Evolutionary conservation across 768 basidiomycete species (phyloP).

Genomic region (Mycena leptocephala): DNA sequence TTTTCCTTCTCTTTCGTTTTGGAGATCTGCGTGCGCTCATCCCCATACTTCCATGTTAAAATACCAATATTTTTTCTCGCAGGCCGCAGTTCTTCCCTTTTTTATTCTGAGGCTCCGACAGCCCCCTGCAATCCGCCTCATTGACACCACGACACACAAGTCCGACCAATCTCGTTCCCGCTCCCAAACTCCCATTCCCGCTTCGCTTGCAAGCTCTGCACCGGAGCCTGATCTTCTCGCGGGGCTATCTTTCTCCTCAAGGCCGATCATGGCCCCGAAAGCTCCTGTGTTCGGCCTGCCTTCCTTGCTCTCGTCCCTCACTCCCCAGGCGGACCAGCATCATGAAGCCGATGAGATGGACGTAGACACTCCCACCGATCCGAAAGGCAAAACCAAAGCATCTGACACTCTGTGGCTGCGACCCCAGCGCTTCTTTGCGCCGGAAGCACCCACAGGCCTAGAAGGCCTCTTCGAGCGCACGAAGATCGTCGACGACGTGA

Average conservation of each 20-base stretch:
- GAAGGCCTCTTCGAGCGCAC: slow-evolving; percentile 80
- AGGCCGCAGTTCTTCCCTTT: slow-evolving; percentile 71
- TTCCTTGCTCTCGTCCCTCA: slow-evolving; percentile 63
- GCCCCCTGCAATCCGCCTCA: slow-evolving; percentile 80
- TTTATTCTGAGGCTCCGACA: slow-evolving; percentile 74
- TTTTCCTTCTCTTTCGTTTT: slow-evolving; percentile 61
- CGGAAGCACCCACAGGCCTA: slow-evolving; percentile 84
- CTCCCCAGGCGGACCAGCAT: slow-evolving; percentile 37
- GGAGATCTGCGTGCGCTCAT: slow-evolving; percentile 67
- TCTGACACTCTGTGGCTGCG: slow-evolving; percentile 69
- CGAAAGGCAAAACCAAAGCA: slow-evolving; percentile 44
- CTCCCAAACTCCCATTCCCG: slow-evolving; percentile 60
- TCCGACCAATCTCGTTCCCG: slow-evolving; percentile 53
- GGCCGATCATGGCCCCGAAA: slow-evolving; percentile 65
- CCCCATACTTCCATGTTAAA: neutral
- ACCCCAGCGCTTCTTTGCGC: slow-evolving; percentile 84
- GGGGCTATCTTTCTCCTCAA: slow-evolving; percentile 75
- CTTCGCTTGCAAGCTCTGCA: slow-evolving; percentile 24
- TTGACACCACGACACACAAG: slow-evolving; percentile 68
- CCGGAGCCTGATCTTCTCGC: slow-evolving; percentile 74
- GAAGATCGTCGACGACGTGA: slow-evolving; percentile 63
- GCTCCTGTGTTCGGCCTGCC: slow-evolving; percentile 81
- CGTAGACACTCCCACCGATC: slow-evolving; percentile 76
- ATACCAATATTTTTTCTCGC: slow-evolving; percentile 6
- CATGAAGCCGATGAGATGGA: slow-evolving; percentile 69